Evolutionary conservation across 2,329 filamentous ascomycete genomes (phyloP).

Genomic region (Penicillium sp.): DNA sequence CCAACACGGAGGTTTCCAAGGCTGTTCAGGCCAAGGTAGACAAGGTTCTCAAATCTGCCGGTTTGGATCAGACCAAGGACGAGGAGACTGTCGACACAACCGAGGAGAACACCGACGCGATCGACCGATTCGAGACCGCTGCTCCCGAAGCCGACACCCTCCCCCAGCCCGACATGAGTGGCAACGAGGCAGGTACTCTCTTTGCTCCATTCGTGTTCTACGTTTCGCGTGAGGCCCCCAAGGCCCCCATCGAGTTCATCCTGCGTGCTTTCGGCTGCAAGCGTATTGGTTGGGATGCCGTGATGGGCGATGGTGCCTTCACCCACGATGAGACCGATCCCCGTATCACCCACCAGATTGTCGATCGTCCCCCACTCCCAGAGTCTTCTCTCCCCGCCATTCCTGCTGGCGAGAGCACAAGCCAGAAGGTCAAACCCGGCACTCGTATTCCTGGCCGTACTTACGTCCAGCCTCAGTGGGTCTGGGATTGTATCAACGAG

Average conservation of each 20-base stretch:
- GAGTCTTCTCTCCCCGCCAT: conserved; percentile 52
- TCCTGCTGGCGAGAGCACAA: conserved; percentile 44
- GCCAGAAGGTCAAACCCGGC: conserved; percentile 55
- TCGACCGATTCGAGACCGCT: conserved; percentile 88
- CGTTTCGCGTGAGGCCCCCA: conserved; percentile 88
- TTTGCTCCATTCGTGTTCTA: conserved; percentile 90
- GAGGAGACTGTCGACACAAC: conserved; percentile 46
- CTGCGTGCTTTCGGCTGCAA: conserved; percentile 94
- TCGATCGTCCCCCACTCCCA: conserved; percentile 78
- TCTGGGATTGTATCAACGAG: conserved; percentile 96
- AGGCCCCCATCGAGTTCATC: conserved; percentile 87
- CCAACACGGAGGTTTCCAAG: conserved; percentile 61
- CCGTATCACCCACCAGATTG: conserved; percentile 91
- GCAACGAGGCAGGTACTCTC: conserved; percentile 68
- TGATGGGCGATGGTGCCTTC: conserved; percentile 88
- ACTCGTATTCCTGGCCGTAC: conserved; percentile 83
- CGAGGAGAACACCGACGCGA: conserved; percentile 59
- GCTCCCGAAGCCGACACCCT: conserved; percentile 83
- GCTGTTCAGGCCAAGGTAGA: conserved; percentile 69
- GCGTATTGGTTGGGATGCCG: conserved; percentile 89
- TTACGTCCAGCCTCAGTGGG: conserved; percentile 96
- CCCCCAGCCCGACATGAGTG: conserved; percentile 70
- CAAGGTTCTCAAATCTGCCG: conserved; percentile 46
- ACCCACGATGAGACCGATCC: conserved; percentile 85
- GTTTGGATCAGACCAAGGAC: conserved; percentile 43